Conservation (phyloP, 805 yeast genomes). For the Ogataea methylovora region DNA sequence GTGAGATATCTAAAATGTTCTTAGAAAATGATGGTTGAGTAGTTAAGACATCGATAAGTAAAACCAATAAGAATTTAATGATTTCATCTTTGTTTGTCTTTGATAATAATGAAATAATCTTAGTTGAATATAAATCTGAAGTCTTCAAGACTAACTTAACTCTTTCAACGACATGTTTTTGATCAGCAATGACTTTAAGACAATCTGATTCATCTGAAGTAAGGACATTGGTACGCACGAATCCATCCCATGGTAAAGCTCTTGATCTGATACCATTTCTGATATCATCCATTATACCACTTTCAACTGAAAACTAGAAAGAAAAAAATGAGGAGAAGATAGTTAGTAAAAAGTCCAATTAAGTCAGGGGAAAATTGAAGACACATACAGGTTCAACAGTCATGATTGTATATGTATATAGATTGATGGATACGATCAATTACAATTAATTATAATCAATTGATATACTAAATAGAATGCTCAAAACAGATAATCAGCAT, state of each 20-base stretch:
- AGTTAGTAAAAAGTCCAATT: background rate
- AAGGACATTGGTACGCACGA: slow-evolving; percentile 65
- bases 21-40: slow-evolving; percentile 15
- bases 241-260: slow-evolving; percentile 89
- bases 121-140: slow-evolving; percentile 44
- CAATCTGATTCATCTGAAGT: slow-evolving; percentile 56
- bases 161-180: slow-evolving; percentile 30
- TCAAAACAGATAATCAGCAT: too few relatives aligned
- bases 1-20: slow-evolving; percentile 31
- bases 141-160: slow-evolving; percentile 34
- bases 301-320: slow-evolving; percentile 29
- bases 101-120: slow-evolving; percentile 46
- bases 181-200: slow-evolving; percentile 27
- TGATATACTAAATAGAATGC: too few relatives aligned
- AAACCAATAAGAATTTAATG: slow-evolving; percentile 54
- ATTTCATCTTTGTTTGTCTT: slow-evolving; percentile 55
- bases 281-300: slow-evolving; percentile 58
- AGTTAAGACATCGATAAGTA: slow-evolving; percentile 49
- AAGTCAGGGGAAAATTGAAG: background rate
- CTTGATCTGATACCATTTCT: slow-evolving; percentile 65
- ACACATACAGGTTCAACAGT: background rate
- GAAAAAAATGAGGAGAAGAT: background rate
- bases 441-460: too few relatives aligned
- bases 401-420: background rate
- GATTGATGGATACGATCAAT: background rate